A percentile compares a stretch with the other conserved stretches of the same genome.
phyloP scores from a whole-genome alignment of 129 eudicot species.

The Glebionis coronaria region DNA sequence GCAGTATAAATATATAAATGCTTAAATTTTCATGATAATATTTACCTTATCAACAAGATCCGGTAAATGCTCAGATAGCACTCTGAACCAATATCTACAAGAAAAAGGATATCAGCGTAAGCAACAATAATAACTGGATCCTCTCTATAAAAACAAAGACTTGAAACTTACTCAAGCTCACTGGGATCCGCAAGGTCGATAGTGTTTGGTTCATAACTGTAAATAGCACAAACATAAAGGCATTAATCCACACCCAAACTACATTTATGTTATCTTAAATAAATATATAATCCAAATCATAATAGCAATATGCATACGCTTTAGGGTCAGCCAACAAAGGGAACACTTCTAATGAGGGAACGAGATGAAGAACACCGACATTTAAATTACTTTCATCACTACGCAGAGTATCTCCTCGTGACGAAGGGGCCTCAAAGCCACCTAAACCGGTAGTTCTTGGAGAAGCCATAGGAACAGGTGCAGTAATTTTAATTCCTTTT shows the following conservation, averaged over 20 bases:
- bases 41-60: constrained; percentile 96
- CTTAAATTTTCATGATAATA: neutral
- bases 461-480: constrained; percentile 93
- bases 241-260: constrained; percentile 10
- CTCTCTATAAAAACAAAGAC: neutral
- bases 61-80: constrained; percentile 79
- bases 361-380: constrained; percentile 94
- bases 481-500: constrained; percentile 90
- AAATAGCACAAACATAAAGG: constrained; percentile 16
- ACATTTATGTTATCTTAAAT: constrained; percentile 1
- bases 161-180: constrained; percentile 83
- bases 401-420: constrained; percentile 75
- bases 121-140: constrained; percentile 4
- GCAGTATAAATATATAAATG: no score
- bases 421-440: constrained; percentile 94
- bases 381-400: constrained; percentile 86
- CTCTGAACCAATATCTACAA: constrained; percentile 93
- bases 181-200: constrained; percentile 86
- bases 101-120: constrained; percentile 14
- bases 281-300: neutral
- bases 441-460: constrained; percentile 96
- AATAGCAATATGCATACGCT: constrained; percentile 43
- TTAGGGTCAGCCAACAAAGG: constrained; percentile 86
- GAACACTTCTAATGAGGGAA: constrained; percentile 88
- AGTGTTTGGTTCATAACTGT: constrained; percentile 96